These are phyloP conservation scores for Lactarius pseudohatsudake DNA, from an alignment of 768 basidiomycete genomes.

Conservation along the genomic window DNA sequence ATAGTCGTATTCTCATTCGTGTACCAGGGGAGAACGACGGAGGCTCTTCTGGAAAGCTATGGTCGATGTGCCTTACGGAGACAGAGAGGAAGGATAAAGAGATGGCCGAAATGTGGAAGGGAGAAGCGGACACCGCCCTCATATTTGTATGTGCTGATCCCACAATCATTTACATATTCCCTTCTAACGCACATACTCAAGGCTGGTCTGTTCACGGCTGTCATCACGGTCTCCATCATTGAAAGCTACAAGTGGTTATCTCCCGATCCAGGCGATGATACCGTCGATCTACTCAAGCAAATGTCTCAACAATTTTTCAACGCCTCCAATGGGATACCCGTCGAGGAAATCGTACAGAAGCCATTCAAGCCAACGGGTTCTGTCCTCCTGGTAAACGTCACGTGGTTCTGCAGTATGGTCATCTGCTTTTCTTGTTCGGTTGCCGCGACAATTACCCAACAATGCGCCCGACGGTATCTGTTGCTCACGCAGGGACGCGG, in stretches of 20 bases:
- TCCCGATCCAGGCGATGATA: not conserved
- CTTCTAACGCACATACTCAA: not conserved
- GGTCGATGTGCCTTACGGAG: constrained; percentile 16
- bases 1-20: not conserved
- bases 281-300: not conserved
- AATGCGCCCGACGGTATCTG: constrained; percentile 12
- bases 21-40: not conserved
- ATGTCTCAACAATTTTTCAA: not conserved
- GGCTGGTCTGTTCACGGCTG: constrained; percentile 24
- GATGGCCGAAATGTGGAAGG: constrained; percentile 9
- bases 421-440: constrained; percentile 6
- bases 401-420: constrained; percentile 6
- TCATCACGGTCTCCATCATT: constrained; percentile 14
- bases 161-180: not conserved
- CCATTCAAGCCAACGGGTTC: not conserved
- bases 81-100: constrained; percentile 8
- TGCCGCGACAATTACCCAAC: constrained; percentile 6
- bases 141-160: constrained; percentile 12
- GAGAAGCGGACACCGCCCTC: constrained; percentile 9
- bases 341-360: too few species aligned
- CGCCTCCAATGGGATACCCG: not conserved
- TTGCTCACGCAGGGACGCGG: not conserved
- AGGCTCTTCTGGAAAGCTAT: not conserved
- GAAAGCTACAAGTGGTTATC: constrained; percentile 19
- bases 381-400: not conserved